phyloP scores from a whole-genome alignment of 805 yeast genomes.

The Millerozyma acaciae region DNA sequence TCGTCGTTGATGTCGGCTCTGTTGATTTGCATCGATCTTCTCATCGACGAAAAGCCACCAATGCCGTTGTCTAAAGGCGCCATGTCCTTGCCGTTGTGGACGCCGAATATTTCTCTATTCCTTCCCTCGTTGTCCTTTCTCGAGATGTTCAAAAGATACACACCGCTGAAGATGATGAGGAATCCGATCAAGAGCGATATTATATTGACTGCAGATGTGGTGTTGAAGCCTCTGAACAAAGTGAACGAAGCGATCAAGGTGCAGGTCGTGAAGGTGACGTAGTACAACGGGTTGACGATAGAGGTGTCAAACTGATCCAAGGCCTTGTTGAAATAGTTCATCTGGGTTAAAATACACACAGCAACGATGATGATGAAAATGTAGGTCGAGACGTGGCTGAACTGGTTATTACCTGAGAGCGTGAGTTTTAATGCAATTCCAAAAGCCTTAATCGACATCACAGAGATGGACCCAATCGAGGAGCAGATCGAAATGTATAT shows the following conservation, averaged over 20 bases:
- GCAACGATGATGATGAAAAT: slow-evolving; percentile 74
- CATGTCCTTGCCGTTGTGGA: slow-evolving; percentile 51
- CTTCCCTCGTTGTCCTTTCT: slow-evolving; percentile 57
- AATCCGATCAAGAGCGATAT: slow-evolving; percentile 82
- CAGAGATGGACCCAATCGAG: slow-evolving; percentile 84
- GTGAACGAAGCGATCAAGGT: slow-evolving; percentile 84
- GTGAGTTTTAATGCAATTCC: slow-evolving; percentile 89
- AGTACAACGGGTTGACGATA: slow-evolving; percentile 85
- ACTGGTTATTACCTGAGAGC: slow-evolving; percentile 80
- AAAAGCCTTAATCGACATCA: slow-evolving; percentile 89
- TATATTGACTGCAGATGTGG: slow-evolving; percentile 73
- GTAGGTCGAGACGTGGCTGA: slow-evolving; percentile 79
- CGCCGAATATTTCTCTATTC: slow-evolving; percentile 52
- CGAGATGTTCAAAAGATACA: slow-evolving; percentile 73
- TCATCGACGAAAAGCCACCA: slow-evolving; percentile 64
- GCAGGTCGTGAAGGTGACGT: slow-evolving; percentile 87
- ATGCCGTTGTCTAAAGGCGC: slow-evolving; percentile 80
- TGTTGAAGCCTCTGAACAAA: slow-evolving; percentile 81
- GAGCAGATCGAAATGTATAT: slow-evolving; percentile 87
- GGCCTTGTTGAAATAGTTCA: slow-evolving; percentile 93
- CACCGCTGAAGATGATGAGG: slow-evolving; percentile 83
- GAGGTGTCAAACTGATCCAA: slow-evolving; percentile 91
- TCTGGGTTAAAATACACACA: slow-evolving; percentile 81
- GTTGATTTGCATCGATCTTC: slow-evolving; percentile 69
- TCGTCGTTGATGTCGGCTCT: slow-evolving; percentile 41